A percentile compares a stretch with the other conserved stretches of the same genome.
These are phyloP conservation scores for Ettlia oleoabundans DNA, from an alignment of 139 green algal genomes.

Conservation along the genomic window DNA sequence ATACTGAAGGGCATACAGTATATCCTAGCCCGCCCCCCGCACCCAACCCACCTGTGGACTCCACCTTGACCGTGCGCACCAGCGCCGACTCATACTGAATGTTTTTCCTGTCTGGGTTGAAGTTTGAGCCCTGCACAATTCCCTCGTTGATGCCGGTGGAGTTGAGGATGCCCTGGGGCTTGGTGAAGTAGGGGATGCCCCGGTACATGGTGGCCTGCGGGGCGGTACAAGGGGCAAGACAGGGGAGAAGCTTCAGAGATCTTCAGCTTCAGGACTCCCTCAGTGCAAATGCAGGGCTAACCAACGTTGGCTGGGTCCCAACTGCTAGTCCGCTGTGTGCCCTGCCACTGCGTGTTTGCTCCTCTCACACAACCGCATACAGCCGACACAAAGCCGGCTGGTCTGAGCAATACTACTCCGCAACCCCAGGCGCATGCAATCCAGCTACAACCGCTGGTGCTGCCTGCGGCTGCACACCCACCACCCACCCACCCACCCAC, in stretches of 20 bases:
- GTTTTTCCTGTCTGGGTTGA: not conserved
- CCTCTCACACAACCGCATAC: no score
- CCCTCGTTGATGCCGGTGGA: conserved; percentile 45
- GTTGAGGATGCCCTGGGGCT: conserved; percentile 29
- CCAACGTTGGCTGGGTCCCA: no score
- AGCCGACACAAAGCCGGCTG: no score
- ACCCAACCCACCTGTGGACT: conserved; percentile 20
- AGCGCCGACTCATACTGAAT: conserved; percentile 35
- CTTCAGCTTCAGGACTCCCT: not conserved
- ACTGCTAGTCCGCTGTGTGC: no score
- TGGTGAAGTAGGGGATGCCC: not conserved
- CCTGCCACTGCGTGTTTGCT: no score
- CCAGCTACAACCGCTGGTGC: no score
- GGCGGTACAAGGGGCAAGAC: not conserved
- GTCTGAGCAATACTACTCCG: no score
- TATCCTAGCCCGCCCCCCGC: not conserved
- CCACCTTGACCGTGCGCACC: conserved; percentile 12
- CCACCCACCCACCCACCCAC: not conserved
- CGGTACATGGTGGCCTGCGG: conserved; percentile 8
- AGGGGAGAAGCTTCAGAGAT: not conserved
- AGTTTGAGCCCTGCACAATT: conserved; percentile 22
- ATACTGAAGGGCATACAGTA: not conserved
- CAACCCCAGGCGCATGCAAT: no score
- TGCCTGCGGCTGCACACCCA: not conserved
- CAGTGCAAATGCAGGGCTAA: no score